phyloP scores from a whole-genome alignment of 2,329 filamentous ascomycete species.

The Diplodia sapinea region DNA sequence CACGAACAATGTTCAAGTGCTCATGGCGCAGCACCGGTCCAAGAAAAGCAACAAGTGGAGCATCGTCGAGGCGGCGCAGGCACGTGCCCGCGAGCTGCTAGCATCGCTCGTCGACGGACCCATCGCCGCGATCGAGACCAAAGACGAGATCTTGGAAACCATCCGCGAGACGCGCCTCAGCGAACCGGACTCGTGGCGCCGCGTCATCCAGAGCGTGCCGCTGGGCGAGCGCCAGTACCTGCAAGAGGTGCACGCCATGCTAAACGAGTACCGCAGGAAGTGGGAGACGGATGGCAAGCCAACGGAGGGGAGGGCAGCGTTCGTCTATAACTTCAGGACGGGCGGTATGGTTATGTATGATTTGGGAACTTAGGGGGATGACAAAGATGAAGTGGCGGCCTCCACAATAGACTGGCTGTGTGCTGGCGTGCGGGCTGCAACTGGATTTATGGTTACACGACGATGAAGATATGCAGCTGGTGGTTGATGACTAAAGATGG shows the following conservation, averaged over 20 bases:
- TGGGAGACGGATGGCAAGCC: conserved; percentile 55
- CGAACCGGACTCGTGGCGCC: conserved; percentile 83
- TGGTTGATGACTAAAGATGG: neutral
- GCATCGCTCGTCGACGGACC: conserved; percentile 73
- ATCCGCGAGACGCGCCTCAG: conserved; percentile 76
- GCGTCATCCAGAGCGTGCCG: conserved; percentile 76
- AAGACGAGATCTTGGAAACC: conserved; percentile 79
- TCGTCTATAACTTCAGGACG: conserved; percentile 90
- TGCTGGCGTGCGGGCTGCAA: neutral
- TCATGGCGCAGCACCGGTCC: conserved; percentile 79
- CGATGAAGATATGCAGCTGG: neutral
- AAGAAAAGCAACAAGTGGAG: conserved; percentile 91
- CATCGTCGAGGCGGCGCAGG: conserved; percentile 78
- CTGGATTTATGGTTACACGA: neutral
- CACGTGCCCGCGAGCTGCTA: conserved; percentile 65
- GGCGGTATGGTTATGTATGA: conserved; percentile 87
- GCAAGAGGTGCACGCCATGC: conserved; percentile 78
- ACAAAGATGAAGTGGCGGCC: too few relatives aligned
- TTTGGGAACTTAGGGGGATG: conserved; percentile 51
- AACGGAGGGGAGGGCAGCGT: conserved; percentile 68
- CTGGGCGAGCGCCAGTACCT: conserved; percentile 82
- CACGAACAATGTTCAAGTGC: conserved; percentile 74
- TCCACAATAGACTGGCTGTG: too few relatives aligned
- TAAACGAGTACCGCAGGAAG: conserved; percentile 66
- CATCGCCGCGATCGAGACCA: conserved; percentile 85